Base-by-base conservation (phyloP, 495 filamentous ascomycete genomes). In the Hyaloscypha variabilis region DNA sequence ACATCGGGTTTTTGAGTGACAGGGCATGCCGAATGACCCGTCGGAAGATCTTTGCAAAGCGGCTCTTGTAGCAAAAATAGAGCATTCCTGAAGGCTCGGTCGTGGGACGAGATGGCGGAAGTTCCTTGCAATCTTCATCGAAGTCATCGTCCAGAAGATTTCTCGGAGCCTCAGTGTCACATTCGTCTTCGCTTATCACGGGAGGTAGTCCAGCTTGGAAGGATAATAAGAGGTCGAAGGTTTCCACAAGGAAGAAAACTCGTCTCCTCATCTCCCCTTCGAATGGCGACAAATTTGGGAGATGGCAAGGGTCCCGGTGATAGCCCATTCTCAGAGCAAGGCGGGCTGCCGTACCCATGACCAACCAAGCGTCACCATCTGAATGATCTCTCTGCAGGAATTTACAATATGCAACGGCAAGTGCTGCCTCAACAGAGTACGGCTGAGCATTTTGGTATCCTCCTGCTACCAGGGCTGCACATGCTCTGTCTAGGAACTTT, bases 241-340 rank as follows among this genome's bases (percentile, higher is more conserved):
- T 86, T 83, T 56, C 84, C 60, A 62, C 81, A 78, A n/a, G 75
- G 55, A 6, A 83, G 77, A 8, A 79, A 64, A 58, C 78, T n/a
- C 78, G 69, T 23, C 77, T 59, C 51, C 77, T 69, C 70, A 78
- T 77, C 56, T 80, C 77, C 26, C 90, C 94, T 73, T 95, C 87
- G 70, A 94, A 96, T 6, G 92, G 90, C 8, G 88, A 85, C 64
- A 98, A 88, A 60, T 87, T 88, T 13, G 91, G 83, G 71, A 93
- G 96, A 76, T 87, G 86, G 68, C 88, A 89, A 17, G 91, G 86
- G 74, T 98, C 94, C 58, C 94, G 36, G 52, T 81, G 79, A 57
- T 73, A 77, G 3, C 77, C 79, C 72, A 78, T 74, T 54, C 67
- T 69, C 52, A 79, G 49, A 0, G 77, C 73, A 14, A 78, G 69